Conservation (phyloP, 2,329 filamentous ascomycete species). For the Alternaria hordeiaustralica region DNA sequence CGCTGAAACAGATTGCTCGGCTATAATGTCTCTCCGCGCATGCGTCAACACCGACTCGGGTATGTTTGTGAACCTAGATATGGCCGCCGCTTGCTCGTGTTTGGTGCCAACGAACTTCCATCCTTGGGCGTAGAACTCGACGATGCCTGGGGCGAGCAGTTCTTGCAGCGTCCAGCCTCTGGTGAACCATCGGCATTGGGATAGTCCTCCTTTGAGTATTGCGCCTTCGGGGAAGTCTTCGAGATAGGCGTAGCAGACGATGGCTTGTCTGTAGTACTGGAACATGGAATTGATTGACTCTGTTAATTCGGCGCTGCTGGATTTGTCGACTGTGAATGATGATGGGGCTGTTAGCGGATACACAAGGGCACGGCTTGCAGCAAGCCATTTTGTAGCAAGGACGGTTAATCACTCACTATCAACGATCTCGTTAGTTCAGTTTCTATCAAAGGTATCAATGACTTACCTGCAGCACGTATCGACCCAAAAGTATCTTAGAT, state of each 20-base stretch:
- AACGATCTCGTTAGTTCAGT: background rate
- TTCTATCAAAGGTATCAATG: background rate
- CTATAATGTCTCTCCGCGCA: background rate
- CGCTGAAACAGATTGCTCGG: conserved; percentile 2
- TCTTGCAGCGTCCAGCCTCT: conserved; percentile 28
- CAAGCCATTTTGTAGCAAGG: background rate
- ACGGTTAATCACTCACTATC: background rate
- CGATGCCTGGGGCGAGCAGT: conserved; percentile 13
- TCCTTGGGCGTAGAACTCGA: conserved; percentile 4
- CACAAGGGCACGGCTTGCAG: rapidly evolving
- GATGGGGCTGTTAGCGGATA: background rate
- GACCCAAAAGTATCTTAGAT: conserved; percentile 18
- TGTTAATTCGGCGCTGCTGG: conserved; percentile 7
- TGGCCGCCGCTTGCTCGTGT: background rate
- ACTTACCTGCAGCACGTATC: conserved; percentile 23
- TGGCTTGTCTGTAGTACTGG: conserved; percentile 15
- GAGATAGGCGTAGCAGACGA: conserved; percentile 18
- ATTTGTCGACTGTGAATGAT: conserved; percentile 14
- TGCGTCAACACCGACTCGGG: background rate
- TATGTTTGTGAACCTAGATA: background rate
- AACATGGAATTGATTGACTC: conserved; percentile 29
- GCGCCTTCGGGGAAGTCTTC: conserved; percentile 4
- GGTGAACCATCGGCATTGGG: conserved; percentile 22
- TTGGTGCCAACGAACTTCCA: background rate
- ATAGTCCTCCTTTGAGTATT: background rate